Evolutionary conservation across 306 rosid genomes (phyloP).

Genomic region (Datisca glomerata): DNA sequence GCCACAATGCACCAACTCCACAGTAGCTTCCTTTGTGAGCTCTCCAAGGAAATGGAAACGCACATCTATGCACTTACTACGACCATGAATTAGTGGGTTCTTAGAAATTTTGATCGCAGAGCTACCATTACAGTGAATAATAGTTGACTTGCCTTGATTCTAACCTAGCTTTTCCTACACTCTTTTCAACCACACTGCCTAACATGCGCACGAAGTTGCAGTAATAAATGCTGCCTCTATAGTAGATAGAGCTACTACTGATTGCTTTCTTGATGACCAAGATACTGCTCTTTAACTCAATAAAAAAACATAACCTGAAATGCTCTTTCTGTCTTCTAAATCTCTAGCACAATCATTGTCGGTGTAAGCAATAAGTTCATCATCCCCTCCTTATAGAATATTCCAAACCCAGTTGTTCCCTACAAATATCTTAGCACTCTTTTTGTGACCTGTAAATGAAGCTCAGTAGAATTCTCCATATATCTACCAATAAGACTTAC

Average conservation of each 20-base stretch:
- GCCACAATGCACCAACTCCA: too few relatives aligned
- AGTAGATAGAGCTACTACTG: background rate
- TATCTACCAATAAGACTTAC: too few relatives aligned
- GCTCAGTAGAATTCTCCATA: too few relatives aligned
- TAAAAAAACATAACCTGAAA: too few relatives aligned
- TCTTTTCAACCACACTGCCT: background rate
- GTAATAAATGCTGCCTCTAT: background rate
- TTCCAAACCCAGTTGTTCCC: background rate
- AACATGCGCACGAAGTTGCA: background rate
- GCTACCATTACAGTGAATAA: background rate
- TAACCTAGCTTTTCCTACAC: background rate
- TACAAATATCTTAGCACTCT: background rate
- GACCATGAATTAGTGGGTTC: background rate
- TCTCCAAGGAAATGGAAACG: too few relatives aligned
- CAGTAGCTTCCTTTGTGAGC: too few relatives aligned
- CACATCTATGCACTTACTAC: too few relatives aligned
- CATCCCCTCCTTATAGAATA: background rate
- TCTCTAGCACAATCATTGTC: background rate
- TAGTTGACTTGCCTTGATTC: too few relatives aligned
- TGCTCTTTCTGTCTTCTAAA: background rate
- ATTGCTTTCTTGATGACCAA: too few relatives aligned
- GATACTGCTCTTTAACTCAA: too few relatives aligned
- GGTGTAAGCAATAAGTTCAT: background rate
- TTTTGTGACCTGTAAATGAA: too few relatives aligned
- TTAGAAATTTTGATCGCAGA: background rate